A percentile compares a stretch with the other conserved stretches of the same genome.
phyloP scores from a whole-genome alignment of 495 filamentous ascomycete genomes.

The Daldinia concentrica region DNA sequence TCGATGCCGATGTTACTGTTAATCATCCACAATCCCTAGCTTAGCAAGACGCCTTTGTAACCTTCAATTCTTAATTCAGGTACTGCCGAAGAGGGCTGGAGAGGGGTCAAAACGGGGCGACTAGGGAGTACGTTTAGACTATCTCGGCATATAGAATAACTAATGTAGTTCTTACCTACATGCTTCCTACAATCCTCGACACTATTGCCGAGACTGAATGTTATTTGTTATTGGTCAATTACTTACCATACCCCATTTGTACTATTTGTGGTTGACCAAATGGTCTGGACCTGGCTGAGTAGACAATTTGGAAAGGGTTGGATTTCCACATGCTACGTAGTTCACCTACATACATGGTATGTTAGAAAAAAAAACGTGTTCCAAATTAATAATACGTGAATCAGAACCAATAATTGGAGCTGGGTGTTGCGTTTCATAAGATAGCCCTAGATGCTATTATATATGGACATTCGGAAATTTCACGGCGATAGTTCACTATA shows the following conservation, averaged over 20 bases:
- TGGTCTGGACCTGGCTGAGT: background rate
- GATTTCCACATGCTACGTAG: background rate
- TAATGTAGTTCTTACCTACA: background rate
- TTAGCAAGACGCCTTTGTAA: constrained; percentile 1
- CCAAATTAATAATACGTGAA: background rate
- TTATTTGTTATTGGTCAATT: background rate
- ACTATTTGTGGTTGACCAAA: background rate
- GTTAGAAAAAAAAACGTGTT: background rate
- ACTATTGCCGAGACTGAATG: background rate
- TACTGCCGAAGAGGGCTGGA: constrained; percentile 2
- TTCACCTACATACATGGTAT: background rate
- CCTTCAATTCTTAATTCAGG: background rate
- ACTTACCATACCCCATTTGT: background rate
- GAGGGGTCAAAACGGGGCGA: background rate
- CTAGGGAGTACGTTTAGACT: background rate
- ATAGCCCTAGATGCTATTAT: background rate
- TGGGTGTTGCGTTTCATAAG: background rate
- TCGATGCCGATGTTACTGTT: background rate
- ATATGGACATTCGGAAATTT: background rate
- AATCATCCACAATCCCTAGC: background rate
- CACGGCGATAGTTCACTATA: background rate
- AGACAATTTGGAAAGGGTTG: background rate
- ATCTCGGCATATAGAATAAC: background rate
- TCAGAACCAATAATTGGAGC: background rate
- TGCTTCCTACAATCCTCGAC: background rate